Conservation (phyloP, 352 stramenopile species). For the Bremia lactucae region DNA sequence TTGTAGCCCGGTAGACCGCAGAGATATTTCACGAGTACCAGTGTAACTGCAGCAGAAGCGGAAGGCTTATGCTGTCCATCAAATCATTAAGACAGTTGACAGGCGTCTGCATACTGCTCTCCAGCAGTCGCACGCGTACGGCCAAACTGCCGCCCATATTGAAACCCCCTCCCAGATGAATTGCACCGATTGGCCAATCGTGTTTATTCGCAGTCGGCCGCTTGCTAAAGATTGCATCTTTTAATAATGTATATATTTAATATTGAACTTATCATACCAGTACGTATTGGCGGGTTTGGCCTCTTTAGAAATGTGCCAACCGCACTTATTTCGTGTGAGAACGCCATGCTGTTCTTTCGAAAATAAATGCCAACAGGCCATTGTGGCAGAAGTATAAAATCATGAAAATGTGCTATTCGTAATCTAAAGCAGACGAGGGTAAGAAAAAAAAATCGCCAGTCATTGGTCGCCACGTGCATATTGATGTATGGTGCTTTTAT, state of each 20-base stretch:
- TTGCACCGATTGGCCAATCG: slow-evolving; percentile 1
- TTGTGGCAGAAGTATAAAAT: not conserved
- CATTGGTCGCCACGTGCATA: slow-evolving; percentile 27
- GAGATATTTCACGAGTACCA: no score
- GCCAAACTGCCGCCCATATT: slow-evolving; percentile 21
- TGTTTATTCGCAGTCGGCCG: not conserved
- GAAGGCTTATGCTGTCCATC: not conserved
- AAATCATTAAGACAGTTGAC: not conserved
- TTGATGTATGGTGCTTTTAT: slow-evolving; percentile 17
- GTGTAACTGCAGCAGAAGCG: not conserved
- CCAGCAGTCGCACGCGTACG: slow-evolving; percentile 4
- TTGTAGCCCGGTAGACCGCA: slow-evolving; percentile 15
- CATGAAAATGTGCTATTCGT: not conserved
- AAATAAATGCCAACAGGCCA: not conserved
- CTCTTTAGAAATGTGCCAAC: no score
- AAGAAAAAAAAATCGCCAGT: slow-evolving; percentile 30
- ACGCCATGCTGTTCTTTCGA: not conserved
- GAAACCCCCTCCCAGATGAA: slow-evolving; percentile 10
- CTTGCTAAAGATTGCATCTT: no score
- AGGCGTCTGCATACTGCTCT: not conserved
- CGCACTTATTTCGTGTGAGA: not conserved
- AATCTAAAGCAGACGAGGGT: slow-evolving; percentile 5
- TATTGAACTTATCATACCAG: no score
- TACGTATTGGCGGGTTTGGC: not conserved
- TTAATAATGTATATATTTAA: no score